A percentile compares a stretch with the other conserved stretches of the same genome.
These are phyloP conservation scores for Citrullus mucosospermus DNA, from an alignment of 306 rosid species.

Conservation along the genomic window DNA sequence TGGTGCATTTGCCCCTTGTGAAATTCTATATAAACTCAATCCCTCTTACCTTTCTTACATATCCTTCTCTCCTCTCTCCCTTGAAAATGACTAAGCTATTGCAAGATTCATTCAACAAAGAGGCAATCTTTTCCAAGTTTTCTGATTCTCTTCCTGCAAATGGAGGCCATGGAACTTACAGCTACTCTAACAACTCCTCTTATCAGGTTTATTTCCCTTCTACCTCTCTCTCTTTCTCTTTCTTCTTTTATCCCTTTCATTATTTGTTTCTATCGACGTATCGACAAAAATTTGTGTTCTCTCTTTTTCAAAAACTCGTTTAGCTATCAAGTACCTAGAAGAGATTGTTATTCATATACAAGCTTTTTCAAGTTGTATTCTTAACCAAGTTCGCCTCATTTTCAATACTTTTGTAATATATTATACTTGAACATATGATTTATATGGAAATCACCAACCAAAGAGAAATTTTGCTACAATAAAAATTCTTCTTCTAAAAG, in stretches of 20 bases:
- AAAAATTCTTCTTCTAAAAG: neutral
- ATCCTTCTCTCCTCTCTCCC: neutral
- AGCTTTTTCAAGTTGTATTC: too few species aligned
- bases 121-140: neutral
- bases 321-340: too few species aligned
- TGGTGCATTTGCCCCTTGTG: neutral
- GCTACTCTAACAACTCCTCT: slow-evolving; percentile 4
- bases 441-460: too few species aligned
- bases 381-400: too few species aligned
- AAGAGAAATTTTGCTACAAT: neutral
- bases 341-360: neutral
- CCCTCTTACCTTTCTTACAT: neutral
- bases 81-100: neutral
- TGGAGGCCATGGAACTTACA: slow-evolving; percentile 7
- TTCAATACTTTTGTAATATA: too few species aligned
- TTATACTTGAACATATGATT: too few species aligned
- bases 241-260: neutral
- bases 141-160: slow-evolving; percentile 4
- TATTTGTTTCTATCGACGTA: too few species aligned
- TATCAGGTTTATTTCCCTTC: neutral
- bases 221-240: neutral
- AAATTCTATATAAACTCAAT: neutral
- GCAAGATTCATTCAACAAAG: neutral
- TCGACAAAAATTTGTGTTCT: neutral
- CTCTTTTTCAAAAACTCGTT: neutral